Evolutionary conservation across 148 eudicot species (phyloP), one percentile per base, ranked within the genome.

Genomic region (Amaranthus cruentus): DNA sequence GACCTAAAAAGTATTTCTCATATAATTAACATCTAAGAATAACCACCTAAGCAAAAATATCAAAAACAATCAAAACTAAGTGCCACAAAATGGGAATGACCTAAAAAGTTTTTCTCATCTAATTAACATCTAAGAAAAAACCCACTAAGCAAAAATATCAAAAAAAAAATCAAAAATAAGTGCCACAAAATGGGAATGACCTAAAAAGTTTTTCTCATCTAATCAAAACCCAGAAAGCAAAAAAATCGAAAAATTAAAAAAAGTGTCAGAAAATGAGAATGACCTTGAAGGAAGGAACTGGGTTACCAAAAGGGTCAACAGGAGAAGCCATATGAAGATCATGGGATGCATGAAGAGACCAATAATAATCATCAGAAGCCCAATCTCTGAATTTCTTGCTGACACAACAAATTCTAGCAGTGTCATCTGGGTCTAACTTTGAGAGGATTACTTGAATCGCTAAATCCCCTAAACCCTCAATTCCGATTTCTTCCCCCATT

Each of bases 241-340:
- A 7, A 38, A 3, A 7, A 11, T 4, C 38, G 1, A 4, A 0
- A 54, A 73, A 55, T 7, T 13, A 66, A 18, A 14, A 46, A 18
- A 12, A 49, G 1, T 9, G 6, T 44, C 18, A 69, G 47, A 69
- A 54, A 61, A 49, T 65, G 66, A 13, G 12, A 55, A 4, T 7
- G 46, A 90, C 97, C 98, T 80, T 85, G 72, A 83, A 94, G 73
- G 91, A 83, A 53, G 91, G 83, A 28, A 71, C 52, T 55, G 85
- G 85, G 43, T 84, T 83, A 46, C 88, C 91, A 15, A 52, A 59
- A 77, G 92, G 93, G 75, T 91, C 90, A 55, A 71, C 8, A 7
- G 97, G 97, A 51, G 87, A 83, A 3, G 81, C 69, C 46, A 94
- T 83, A 56, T 76, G 46, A 47, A 94, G 92, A 21, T 93, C 88